Evolutionary conservation across 345 rosid species (phyloP).

Genomic region (Populus simonii): DNA sequence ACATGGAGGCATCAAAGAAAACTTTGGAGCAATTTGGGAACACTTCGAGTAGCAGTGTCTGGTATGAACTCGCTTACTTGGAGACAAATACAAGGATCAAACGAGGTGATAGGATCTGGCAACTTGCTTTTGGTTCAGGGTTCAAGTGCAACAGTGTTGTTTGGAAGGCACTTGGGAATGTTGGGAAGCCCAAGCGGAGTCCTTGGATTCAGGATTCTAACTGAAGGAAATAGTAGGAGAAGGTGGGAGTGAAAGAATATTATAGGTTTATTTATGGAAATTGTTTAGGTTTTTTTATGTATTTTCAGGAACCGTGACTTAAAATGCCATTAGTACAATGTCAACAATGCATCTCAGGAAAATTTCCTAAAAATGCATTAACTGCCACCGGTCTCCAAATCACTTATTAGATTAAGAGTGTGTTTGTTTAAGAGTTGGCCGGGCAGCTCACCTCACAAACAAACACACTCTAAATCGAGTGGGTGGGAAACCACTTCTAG

Average conservation of each 20-base stretch:
- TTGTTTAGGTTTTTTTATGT: not conserved
- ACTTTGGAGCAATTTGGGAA: conserved; percentile 67
- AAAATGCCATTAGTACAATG: too few relatives aligned
- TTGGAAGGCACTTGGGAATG: conserved; percentile 54
- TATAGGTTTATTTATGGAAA: not conserved
- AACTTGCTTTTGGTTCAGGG: conserved; percentile 65
- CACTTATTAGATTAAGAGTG: too few relatives aligned
- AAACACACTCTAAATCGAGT: too few relatives aligned
- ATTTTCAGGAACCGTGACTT: too few relatives aligned
- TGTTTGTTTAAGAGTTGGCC: too few relatives aligned
- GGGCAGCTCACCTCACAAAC: too few relatives aligned
- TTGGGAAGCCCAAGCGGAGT: conserved; percentile 33
- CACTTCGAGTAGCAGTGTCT: conserved; percentile 66
- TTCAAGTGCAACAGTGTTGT: conserved; percentile 68
- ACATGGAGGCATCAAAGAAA: conserved; percentile 68
- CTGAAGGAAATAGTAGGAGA: not conserved
- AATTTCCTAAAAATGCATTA: too few relatives aligned
- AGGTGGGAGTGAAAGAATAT: not conserved
- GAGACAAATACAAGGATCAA: conserved; percentile 49
- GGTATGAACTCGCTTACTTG: conserved; percentile 72
- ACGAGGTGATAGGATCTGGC: conserved; percentile 56
- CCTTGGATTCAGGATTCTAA: conserved; percentile 43
- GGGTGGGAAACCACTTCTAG: too few relatives aligned
- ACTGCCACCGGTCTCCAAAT: too few relatives aligned
- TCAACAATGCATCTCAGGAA: too few relatives aligned